Conservation (phyloP, 176 grass and related monocot species). For the Avena insularis region DNA sequence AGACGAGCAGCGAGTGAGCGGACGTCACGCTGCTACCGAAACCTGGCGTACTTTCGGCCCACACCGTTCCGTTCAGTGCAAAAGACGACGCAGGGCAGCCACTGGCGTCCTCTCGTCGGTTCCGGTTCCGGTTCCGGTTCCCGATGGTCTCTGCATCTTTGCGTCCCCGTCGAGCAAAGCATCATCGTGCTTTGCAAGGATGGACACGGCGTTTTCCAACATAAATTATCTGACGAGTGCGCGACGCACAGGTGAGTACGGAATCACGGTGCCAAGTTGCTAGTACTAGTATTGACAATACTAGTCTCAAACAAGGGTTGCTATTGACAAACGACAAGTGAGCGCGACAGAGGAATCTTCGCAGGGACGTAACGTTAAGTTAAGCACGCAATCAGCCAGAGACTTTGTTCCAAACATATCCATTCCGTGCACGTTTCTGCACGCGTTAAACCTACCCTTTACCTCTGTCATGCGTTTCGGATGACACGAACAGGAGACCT, state of each 20-base stretch:
- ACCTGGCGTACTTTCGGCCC: neutral
- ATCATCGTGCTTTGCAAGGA: neutral
- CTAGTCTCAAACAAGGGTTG: too few relatives aligned
- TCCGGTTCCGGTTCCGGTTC: neutral
- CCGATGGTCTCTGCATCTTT: neutral
- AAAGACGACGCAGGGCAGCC: neutral
- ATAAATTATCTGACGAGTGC: neutral
- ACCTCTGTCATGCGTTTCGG: neutral
- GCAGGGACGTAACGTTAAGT: neutral
- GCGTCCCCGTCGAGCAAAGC: neutral
- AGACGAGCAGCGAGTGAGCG: neutral
- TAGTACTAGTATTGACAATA: neutral
- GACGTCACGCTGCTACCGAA: neutral
- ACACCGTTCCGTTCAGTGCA: neutral
- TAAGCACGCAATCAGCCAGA: neutral
- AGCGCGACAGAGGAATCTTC: conserved; percentile 1
- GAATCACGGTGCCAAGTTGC: neutral
- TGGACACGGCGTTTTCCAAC: conserved; percentile 14
- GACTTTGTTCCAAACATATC: neutral
- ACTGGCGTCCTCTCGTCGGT: neutral
- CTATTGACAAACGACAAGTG: neutral
- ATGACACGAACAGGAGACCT: neutral
- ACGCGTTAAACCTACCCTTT: neutral
- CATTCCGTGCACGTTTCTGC: neutral
- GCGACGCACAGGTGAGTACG: neutral